Conservation (phyloP, 2,329 filamentous ascomycete genomes). For the Colletotrichum camelliae region DNA sequence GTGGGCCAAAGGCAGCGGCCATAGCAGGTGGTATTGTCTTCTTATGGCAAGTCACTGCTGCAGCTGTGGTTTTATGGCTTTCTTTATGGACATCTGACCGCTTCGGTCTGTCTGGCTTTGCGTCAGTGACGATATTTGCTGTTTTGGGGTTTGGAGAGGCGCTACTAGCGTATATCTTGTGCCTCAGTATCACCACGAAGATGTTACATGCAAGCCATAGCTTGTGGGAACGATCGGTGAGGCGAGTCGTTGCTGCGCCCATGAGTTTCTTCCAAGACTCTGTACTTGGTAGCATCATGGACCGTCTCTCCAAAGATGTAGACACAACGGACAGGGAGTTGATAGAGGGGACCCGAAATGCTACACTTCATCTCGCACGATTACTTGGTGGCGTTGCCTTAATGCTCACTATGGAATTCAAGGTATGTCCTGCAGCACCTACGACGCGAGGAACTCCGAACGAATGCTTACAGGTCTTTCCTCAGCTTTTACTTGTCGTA, state of each 20-base stretch:
- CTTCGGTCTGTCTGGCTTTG: background rate
- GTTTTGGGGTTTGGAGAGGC: background rate
- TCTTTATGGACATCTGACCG: background rate
- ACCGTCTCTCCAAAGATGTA: background rate
- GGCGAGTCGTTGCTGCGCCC: background rate
- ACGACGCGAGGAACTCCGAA: no score
- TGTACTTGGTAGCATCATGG: background rate
- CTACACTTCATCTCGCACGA: background rate
- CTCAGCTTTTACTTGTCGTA: background rate
- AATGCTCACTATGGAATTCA: background rate
- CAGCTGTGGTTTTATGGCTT: background rate
- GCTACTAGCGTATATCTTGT: background rate
- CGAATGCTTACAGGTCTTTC: background rate
- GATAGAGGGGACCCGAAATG: background rate
- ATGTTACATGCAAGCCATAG: background rate
- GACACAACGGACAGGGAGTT: background rate
- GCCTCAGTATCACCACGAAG: background rate
- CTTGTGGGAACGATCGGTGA: background rate
- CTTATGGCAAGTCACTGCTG: background rate
- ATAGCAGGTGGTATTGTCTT: background rate
- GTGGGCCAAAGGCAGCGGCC: background rate
- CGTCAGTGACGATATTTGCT: background rate
- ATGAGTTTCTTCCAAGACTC: background rate
- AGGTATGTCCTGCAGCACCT: background rate
- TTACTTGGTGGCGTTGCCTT: background rate